A percentile compares a stretch with the other conserved stretches of the same genome.
Conservation (phyloP, 768 basidiomycete species). For the Hericium erinaceus region DNA sequence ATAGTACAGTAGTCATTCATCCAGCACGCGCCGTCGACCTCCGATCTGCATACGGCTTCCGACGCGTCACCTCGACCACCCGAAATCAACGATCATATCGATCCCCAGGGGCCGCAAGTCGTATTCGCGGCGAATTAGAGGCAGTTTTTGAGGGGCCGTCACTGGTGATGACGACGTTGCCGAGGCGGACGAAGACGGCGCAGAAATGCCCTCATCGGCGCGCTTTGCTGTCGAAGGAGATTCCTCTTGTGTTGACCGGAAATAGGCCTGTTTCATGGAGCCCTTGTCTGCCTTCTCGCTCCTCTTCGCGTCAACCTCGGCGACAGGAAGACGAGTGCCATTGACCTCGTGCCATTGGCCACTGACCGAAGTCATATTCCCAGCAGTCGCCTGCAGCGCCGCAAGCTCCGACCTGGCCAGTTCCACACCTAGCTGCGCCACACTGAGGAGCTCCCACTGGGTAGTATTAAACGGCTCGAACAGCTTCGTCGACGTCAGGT, state of each 20-base stretch:
- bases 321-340: background rate
- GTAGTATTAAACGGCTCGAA: constrained; percentile 75
- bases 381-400: background rate
- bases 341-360: background rate
- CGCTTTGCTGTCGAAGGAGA: background rate
- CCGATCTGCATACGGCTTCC: background rate
- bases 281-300: background rate
- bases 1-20: background rate
- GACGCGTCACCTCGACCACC: constrained; percentile 38
- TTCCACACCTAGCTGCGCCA: constrained; percentile 32
- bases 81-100: constrained; percentile 63
- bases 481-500: constrained; percentile 50
- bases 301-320: background rate
- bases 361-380: background rate
- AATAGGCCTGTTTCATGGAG: too few relatives aligned
- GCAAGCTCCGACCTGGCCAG: constrained; percentile 4
- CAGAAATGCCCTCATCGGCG: background rate
- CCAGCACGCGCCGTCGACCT: background rate
- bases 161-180: background rate
- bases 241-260: background rate
- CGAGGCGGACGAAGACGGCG: background rate
- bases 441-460: constrained; percentile 63
- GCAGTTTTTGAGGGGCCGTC: background rate
- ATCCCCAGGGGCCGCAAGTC: constrained; percentile 69
- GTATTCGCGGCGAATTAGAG: constrained; percentile 34